Base-by-base conservation (phyloP, 495 filamentous ascomycete genomes). In the Recurvomyces mirabilis region DNA sequence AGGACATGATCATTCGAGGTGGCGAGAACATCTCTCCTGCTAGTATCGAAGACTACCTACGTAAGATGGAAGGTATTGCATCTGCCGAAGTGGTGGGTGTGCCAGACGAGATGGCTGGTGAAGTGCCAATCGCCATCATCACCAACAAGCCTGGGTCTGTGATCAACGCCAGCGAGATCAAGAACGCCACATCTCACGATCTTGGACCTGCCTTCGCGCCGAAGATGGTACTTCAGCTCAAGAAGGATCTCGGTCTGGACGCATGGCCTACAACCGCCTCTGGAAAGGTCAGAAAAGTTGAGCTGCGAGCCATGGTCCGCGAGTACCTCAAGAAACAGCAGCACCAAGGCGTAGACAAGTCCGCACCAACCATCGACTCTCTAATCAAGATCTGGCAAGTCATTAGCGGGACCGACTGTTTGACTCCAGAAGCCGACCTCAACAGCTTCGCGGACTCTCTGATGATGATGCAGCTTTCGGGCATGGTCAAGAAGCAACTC, bases 1-100 rank as follows among this genome's bases (percentile, higher is more conserved):
- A 72, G 43, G 70, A 72, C 40, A 51, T 66, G 25, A 69, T 73
- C 43, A 67, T 71, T 24, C 61, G 70, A 2, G 70, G 60, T n/a
- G 68, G 68, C 6, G 63, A 70, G 42, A 73, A 72, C 36, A 61
- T 73, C 17, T 41, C 58, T 1, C 65, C 66, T 1, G 44, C 55
- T 4, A 58, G 52, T 10, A 65, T 73, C 17, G 69, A 73, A 46
- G 24, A 33, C 21, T 40, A 40, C 36, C 29, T 47, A 26, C 23
- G 29, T 7, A 30, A 41, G 17, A 38, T 58, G 54, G 46, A 54
- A 28, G 42, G 59, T 23, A 42, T 60, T 10, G 45, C 56, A 4
- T 59, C 54, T 11, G 54, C 52, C 0, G 54, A 65, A 42, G 63
- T 67, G 13, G 52, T 67, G 25, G 66, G 62, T 15, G 41, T 61